Evolutionary conservation across 176 grass and related monocot genomes (phyloP), one percentile per base, ranked within the genome.

Genomic region (Carex myosuroides): DNA sequence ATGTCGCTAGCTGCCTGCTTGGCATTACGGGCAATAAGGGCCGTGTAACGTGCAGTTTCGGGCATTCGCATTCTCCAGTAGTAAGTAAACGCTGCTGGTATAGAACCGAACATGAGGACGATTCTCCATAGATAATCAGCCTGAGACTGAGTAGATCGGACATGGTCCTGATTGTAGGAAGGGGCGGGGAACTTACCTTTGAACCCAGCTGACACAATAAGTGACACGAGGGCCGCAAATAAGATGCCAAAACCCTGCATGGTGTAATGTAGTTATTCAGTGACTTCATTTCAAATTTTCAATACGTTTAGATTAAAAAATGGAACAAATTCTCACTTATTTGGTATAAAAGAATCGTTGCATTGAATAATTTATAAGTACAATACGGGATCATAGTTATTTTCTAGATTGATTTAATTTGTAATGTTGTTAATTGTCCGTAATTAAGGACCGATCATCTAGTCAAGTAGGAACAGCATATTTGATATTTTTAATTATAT

Each of bases 51-150:
- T 3, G 92, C 92, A 8, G 90, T 97, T 86, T 97, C 94, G 0
- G 94, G 94, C 94, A 97, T 97, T 68, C 93, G 87, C 88, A 94
- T 94, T n/a, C 92, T 90, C 94, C 94, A 97, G 80, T 97, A 97
- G 88, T 89, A 97, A 22, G 94, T 97, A 3, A 94, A 73, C 3
- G 52, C 84, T 0, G 92, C 95, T 0, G 95, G 92, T 17, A 90
- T 0, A 60, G 89, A 65, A 17, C 95, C 92, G 62, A 94, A 86
- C 92, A 94, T 98, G 73, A 98, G 70, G 84, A 98, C 60, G 74
- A 94, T 10, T 5, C 95, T 89, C 95, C 95, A 98, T 29, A 88
- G 42, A 11, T 91, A 98, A 77, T 98, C 92, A 1, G 90, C 84
- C 87, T 98, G 7, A 1, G 82, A 82, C 0, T 74, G 73, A 0